Conservation (phyloP, 2,329 filamentous ascomycete species). For the Dactylellina cionopaga region DNA sequence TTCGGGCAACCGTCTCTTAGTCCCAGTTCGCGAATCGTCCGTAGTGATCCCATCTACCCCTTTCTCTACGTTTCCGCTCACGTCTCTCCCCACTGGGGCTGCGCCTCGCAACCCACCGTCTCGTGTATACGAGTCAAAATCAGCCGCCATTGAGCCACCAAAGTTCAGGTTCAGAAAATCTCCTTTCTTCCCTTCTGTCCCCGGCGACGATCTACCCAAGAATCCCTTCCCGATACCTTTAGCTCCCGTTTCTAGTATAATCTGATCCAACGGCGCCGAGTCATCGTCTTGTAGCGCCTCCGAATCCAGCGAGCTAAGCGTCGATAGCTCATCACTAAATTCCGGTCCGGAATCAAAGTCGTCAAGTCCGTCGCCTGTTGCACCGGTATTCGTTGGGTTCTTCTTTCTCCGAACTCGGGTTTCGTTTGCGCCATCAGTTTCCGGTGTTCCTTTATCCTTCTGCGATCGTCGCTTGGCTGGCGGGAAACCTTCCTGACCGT, state of each 20-base stretch:
- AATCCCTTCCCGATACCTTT: constrained; percentile 28
- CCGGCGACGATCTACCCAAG: not conserved
- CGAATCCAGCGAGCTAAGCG: constrained; percentile 43
- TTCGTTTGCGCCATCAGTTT: constrained; percentile 29
- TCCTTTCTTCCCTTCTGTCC: constrained; percentile 23
- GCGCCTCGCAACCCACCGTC: constrained; percentile 29
- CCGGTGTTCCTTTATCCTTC: constrained; percentile 41
- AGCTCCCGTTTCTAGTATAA: constrained; percentile 17
- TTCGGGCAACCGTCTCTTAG: constrained; percentile 49
- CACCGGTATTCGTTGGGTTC: constrained; percentile 14
- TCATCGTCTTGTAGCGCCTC: constrained; percentile 36
- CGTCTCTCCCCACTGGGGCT: constrained; percentile 3
- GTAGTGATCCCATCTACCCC: constrained; percentile 15
- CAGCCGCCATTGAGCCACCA: constrained; percentile 17
- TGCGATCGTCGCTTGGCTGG: constrained; percentile 44
- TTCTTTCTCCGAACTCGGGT: constrained; percentile 32
- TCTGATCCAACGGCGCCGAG: constrained; percentile 15
- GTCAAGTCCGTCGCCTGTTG: constrained; percentile 14
- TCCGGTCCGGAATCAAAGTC: constrained; percentile 33
- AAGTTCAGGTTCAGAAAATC: constrained; percentile 30
- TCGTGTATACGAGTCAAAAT: constrained; percentile 10
- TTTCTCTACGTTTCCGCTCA: constrained; percentile 3
- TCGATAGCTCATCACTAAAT: constrained; percentile 44
- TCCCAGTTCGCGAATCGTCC: constrained; percentile 32
- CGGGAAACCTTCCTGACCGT: constrained; percentile 50